Evolutionary conservation across 2,329 filamentous ascomycete genomes (phyloP), one percentile per base, ranked within the genome.

Genomic region (Chaetomium sp.): DNA sequence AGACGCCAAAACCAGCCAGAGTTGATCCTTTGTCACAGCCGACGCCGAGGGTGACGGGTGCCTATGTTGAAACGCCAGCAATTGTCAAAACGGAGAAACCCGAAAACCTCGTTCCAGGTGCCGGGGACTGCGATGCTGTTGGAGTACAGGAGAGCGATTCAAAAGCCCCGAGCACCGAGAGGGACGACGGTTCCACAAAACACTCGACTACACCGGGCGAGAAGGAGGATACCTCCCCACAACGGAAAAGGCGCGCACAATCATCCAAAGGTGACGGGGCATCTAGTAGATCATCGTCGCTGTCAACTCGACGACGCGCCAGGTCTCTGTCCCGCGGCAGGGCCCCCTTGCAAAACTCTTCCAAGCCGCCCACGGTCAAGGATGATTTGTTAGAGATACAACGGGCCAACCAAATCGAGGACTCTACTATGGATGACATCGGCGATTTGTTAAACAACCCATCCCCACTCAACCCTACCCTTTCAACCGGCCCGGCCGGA

Each of bases 391-490:
- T 75, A 34, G 75, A 79, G 50, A 77, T 84, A 46, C 74, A 80
- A 59, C 73, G 73, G 12, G 70, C 69, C 45, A 75, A 82, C 62
- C 74, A 81, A 52, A 76, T 82, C 33, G 80, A 84, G 14, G 81
- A 84, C 62, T 81, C 79, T 1, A 83, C 80, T 0, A 66, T 82
- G n/a, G 80, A 84, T 48, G 78, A 83, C 58, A 70, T 83, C 35
- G 79, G 79, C 55, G 76, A 78, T 34, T 69, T 82, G 41, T 64
- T 82, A 33, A 66, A 67, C n/a, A 69, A 69, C n/a, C 58, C 60
- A 11, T 38, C 33, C 6, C 34, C 27, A 27, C 12, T 38, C 2
- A 42, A 4, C 6, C 14, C 33, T 33, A 34, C 62, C 65, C 10
- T 35, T 61, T 14, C 46, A 37, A 27, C 14, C 35, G n/a, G 34